These are phyloP conservation scores for Triglochin maritima DNA, from an alignment of 106 monocot genomes.

Conservation along the genomic window DNA sequence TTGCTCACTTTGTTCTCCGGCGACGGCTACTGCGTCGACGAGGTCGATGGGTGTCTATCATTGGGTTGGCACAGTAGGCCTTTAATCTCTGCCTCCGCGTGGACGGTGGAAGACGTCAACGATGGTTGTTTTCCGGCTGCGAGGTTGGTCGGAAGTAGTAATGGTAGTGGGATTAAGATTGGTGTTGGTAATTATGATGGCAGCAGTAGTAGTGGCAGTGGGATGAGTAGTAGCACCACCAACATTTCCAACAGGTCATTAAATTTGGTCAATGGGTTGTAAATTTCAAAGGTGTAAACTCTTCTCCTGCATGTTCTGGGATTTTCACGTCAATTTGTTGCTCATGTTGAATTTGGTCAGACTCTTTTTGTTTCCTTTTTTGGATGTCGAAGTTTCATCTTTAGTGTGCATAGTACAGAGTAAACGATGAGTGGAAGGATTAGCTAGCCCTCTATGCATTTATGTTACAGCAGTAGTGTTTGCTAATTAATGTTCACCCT, in stretches of 20 bases:
- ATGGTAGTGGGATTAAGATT: background rate
- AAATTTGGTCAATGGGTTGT: too few species aligned
- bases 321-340: too few species aligned
- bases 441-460: too few species aligned
- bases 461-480: too few species aligned
- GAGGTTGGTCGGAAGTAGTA: background rate
- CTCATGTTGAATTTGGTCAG: too few species aligned
- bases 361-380: too few species aligned
- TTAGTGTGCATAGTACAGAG: too few species aligned
- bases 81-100: conserved; percentile 61
- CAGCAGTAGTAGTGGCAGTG: background rate
- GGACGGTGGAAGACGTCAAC: conserved; percentile 9
- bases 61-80: conserved; percentile 62
- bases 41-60: conserved; percentile 47
- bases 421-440: too few species aligned
- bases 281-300: too few species aligned
- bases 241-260: background rate
- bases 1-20: conserved; percentile 56
- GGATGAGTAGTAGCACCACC: background rate
- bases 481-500: too few species aligned
- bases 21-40: conserved; percentile 55
- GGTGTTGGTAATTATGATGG: background rate
- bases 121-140: background rate
- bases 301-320: too few species aligned
- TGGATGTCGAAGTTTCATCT: too few species aligned